A percentile compares a stretch with the other conserved stretches of the same genome.
phyloP scores from a whole-genome alignment of 2,329 filamentous ascomycete genomes.

The Hysterium pulicare region DNA sequence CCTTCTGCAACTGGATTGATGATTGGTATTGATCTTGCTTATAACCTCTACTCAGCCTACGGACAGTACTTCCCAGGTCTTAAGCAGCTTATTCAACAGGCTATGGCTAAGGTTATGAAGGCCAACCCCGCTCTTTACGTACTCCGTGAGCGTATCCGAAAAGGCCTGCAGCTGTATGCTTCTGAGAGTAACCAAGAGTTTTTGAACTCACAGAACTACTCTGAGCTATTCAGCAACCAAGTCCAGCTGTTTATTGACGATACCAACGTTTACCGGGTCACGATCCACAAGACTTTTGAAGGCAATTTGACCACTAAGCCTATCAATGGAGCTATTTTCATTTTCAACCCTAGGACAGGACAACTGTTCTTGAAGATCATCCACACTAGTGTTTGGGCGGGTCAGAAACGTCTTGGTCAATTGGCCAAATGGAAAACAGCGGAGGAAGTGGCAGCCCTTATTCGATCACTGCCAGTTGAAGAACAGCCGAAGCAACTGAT shows the following conservation, averaged over 20 bases:
- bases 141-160: conserved; percentile 92
- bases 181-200: conserved; percentile 99
- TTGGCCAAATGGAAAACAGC: conserved; percentile 99
- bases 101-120: conserved; percentile 99
- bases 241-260: conserved; percentile 99
- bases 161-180: conserved; percentile 95
- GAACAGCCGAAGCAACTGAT: conserved; percentile 99
- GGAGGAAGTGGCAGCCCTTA: conserved; percentile 97
- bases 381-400: conserved; percentile 98
- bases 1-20: conserved; percentile 94
- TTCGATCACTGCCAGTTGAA: conserved; percentile 91
- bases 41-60: conserved; percentile 97
- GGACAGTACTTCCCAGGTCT: conserved; percentile 98
- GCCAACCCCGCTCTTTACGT: conserved; percentile 96
- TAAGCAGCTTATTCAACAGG: conserved; percentile 92
- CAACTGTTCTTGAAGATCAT: conserved; percentile 99
- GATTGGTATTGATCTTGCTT: conserved; percentile 95
- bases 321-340: conserved; percentile 99
- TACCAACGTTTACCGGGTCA: conserved; percentile 98
- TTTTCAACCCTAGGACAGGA: conserved; percentile 98
- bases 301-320: conserved; percentile 98
- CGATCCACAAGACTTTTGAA: conserved; percentile 99
- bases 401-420: conserved; percentile 97
- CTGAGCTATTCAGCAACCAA: conserved; percentile 97
- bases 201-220: conserved; percentile 98